Percentiles rank a stretch among this genome's conserved stretches.
Conservation (phyloP, 495 filamentous ascomycete genomes). For the Penicillium herquei region DNA sequence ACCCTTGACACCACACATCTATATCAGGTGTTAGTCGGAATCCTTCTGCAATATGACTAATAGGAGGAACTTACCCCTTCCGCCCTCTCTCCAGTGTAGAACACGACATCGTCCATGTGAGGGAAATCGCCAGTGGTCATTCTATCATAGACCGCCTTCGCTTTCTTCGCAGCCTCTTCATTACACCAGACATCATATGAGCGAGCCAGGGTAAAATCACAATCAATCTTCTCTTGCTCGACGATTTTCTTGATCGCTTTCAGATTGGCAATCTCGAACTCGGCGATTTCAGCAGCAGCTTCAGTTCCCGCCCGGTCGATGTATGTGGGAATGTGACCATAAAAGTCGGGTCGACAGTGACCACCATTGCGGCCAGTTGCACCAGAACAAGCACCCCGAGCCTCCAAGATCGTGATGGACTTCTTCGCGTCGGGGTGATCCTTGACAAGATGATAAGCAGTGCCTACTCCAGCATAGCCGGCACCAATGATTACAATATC, state of each 20-base stretch:
- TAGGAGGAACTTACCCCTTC: constrained; percentile 26
- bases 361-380: constrained; percentile 42
- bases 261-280: constrained; percentile 33
- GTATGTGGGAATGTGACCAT: constrained; percentile 32
- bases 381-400: constrained; percentile 37
- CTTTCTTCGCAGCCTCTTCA: constrained; percentile 25
- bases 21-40: neutral
- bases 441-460: constrained; percentile 59
- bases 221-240: constrained; percentile 37
- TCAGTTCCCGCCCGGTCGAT: constrained; percentile 21
- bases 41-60: neutral
- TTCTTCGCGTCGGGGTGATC: constrained; percentile 7
- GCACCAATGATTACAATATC: constrained; percentile 70
- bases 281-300: constrained; percentile 23
- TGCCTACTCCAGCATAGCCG: constrained; percentile 63
- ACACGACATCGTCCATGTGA: constrained; percentile 33
- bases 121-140: constrained; percentile 22
- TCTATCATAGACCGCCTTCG: constrained; percentile 28
- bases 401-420: constrained; percentile 36
- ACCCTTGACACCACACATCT: constrained; percentile 33
- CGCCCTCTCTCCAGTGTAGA: constrained; percentile 23
- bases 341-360: constrained; percentile 32
- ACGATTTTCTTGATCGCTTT: constrained; percentile 30
- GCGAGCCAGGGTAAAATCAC: constrained; percentile 38
- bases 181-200: constrained; percentile 39